phyloP scores from a whole-genome alignment of 352 stramenopile species.

The Phytophthora crassamura region DNA sequence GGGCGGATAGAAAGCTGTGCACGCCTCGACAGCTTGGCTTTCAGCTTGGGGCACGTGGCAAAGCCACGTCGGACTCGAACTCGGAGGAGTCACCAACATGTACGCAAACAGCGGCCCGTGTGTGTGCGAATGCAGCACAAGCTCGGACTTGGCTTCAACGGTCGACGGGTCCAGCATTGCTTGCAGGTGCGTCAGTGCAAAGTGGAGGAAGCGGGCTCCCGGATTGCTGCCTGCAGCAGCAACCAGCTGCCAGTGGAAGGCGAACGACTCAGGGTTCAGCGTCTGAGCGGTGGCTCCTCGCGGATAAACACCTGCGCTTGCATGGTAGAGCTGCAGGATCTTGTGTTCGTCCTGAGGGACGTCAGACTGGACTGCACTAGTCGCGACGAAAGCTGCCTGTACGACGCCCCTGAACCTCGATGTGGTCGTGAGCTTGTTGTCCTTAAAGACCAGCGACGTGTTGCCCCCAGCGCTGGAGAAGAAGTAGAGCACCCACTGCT shows the following conservation, averaged over 20 bases:
- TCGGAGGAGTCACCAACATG: conserved; percentile 25
- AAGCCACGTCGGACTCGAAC: conserved; percentile 46
- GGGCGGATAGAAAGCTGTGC: conserved; percentile 61
- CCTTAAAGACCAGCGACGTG: conserved; percentile 44
- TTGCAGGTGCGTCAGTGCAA: conserved; percentile 68
- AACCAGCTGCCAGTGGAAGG: conserved; percentile 64
- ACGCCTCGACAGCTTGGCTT: conserved; percentile 51
- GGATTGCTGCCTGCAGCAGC: conserved; percentile 31
- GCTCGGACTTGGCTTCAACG: conserved; percentile 50
- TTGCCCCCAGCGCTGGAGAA: conserved; percentile 40
- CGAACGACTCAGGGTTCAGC: conserved; percentile 51
- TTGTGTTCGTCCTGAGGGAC: conserved; percentile 37
- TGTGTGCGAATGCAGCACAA: conserved; percentile 77
- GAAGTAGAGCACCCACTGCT: conserved; percentile 78
- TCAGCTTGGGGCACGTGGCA: conserved; percentile 53
- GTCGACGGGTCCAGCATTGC: conserved; percentile 56
- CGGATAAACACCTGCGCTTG: conserved; percentile 62
- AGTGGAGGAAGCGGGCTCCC: conserved; percentile 63
- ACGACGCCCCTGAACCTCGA: conserved; percentile 69
- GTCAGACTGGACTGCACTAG: conserved; percentile 31
- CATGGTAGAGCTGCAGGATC: conserved; percentile 66
- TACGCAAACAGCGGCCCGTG: conserved; percentile 74
- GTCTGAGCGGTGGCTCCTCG: conserved; percentile 27
- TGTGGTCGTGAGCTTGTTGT: conserved; percentile 60
- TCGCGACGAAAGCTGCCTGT: conserved; percentile 70